Base-by-base conservation (phyloP, 2,329 filamentous ascomycete genomes). In the Colletotrichum lindemuthianum region DNA sequence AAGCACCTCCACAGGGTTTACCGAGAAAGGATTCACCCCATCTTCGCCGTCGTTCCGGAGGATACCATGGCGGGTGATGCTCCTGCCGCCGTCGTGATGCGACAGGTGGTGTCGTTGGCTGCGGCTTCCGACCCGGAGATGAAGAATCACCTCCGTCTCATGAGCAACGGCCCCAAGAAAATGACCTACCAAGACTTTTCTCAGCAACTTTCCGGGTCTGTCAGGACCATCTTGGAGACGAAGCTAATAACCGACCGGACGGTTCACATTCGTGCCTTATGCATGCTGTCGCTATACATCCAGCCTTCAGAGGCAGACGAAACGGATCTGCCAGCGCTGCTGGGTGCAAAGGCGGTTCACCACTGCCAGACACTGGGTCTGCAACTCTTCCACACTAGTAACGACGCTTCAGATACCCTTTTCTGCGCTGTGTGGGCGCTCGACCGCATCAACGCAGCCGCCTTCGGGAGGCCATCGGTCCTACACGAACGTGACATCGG, bases 361-460 rank as follows among this genome's bases (percentile, higher is more conserved):
- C 84, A 88, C 60, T 80, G 84, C 43, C 82, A 87, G 44, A 87
- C 85, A 0, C 74, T 88, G 0, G 82, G 86, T 1, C 70, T 88
- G 15, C 87, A 89, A 59, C 77, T 89, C 0, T 66, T 80, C 0
- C 75, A 76, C 4, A 74, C 63, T 12, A 69, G 12, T 63, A 77
- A 80, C 57, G 73, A 79, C 52, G 77, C 70, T 24, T 74, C 81
- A 2, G 81, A 84, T 57, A 81, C 78, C 2, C 69, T 88, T 2
- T 87, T 88, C 48, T 88, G 85, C 69, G 85, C 82, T 7, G 76
- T 88, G 0, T 89, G 86, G 86, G 86, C 86, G 0, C 72, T 90
- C 2, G 88, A 90, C 69, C 79, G 85, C 12, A 79, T 90, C 47
- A 86, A 86, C 51, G 81, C 85, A 1, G 84, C 86, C 0, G 80